Percentiles rank a stretch among this genome's conserved stretches.
Evolutionary conservation across 345 rosid species (phyloP).

Genomic region (Populus nigra): DNA sequence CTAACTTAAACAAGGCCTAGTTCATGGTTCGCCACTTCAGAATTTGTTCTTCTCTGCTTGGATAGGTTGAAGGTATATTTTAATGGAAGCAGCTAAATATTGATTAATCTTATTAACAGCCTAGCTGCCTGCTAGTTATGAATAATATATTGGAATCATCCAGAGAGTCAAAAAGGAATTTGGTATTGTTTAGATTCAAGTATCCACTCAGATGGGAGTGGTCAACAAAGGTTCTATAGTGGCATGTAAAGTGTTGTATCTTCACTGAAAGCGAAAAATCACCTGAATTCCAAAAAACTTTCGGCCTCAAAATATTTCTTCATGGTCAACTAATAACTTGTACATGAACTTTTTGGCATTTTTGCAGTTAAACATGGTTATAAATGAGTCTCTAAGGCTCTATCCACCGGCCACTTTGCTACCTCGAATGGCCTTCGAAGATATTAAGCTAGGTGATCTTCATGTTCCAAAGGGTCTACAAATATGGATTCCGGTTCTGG

Average conservation of each 20-base stretch:
- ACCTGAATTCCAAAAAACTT: background rate
- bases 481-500: slow-evolving; percentile 91
- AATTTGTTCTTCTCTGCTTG: background rate
- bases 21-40: slow-evolving; percentile 15
- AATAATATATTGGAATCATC: background rate
- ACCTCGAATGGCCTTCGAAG: slow-evolving; percentile 91
- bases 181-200: background rate
- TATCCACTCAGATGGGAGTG: background rate
- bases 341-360: background rate
- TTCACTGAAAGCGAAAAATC: background rate
- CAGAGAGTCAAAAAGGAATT: slow-evolving; percentile 2
- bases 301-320: background rate
- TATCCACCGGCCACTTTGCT: slow-evolving; percentile 89
- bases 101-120: background rate
- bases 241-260: background rate
- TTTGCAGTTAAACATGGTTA: slow-evolving; percentile 75
- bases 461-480: slow-evolving; percentile 83
- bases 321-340: background rate
- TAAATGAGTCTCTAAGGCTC: slow-evolving; percentile 81
- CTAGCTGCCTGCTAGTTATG: slow-evolving; percentile 3
- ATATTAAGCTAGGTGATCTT: slow-evolving; percentile 73
- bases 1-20: background rate
- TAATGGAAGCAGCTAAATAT: background rate
- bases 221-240: background rate
- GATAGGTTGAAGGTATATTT: background rate